These are phyloP conservation scores for Termitomyces sp. DNA, from an alignment of 1,284 basidiomycete genomes.

Conservation along the genomic window DNA sequence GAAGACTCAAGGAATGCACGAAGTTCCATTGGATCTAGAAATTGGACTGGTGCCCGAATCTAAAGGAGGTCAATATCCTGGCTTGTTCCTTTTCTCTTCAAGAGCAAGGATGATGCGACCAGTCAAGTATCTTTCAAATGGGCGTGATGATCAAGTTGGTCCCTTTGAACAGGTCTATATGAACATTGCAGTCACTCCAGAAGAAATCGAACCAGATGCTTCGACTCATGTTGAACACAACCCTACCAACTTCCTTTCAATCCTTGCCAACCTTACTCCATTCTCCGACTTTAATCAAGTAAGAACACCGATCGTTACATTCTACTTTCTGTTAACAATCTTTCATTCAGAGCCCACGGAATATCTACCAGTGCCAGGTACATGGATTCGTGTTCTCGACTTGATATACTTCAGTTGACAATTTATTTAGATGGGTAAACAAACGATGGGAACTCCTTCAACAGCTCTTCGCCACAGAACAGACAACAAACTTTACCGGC, in stretches of 20 bases:
- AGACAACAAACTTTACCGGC: conserved; percentile 97
- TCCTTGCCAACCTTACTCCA: conserved; percentile 76
- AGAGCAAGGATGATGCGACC: conserved; percentile 97
- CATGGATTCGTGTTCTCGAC: conserved; percentile 11
- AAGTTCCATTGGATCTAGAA: conserved; percentile 91
- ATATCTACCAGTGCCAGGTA: conserved; percentile 86
- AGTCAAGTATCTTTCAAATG: conserved; percentile 87
- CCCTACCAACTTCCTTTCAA: conserved; percentile 93
- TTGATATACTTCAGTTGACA: conserved; percentile 5
- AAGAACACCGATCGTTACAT: conserved; percentile 6
- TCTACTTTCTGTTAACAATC: background rate
- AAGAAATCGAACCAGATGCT: conserved; percentile 80
- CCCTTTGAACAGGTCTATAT: conserved; percentile 99
- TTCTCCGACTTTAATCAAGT: conserved; percentile 98
- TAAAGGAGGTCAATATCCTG: conserved; percentile 95
- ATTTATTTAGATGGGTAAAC: conserved; percentile 88
- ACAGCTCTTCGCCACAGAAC: conserved; percentile 89
- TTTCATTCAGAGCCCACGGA: conserved; percentile 68
- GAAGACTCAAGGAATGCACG: conserved; percentile 87
- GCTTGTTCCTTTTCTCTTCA: conserved; percentile 89
- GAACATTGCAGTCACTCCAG: conserved; percentile 91
- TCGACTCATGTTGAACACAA: conserved; percentile 92
- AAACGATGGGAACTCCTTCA: conserved; percentile 98
- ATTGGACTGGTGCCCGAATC: conserved; percentile 90
- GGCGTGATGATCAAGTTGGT: conserved; percentile 85